Base-by-base conservation (phyloP, 371 early-diverging fungal species). In the Fennellomyces sp. region DNA sequence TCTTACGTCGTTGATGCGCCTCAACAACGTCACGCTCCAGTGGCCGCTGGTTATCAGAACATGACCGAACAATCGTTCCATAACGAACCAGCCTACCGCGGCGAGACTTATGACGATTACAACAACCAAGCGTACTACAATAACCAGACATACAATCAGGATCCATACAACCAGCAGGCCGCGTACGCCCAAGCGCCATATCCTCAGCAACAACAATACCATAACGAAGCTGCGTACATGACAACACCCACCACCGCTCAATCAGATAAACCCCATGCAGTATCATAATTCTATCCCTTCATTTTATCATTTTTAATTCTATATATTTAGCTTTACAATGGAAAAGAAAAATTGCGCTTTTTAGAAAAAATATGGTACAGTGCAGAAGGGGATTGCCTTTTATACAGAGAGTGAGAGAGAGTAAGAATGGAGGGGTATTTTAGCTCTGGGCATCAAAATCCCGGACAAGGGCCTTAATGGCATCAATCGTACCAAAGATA, bases 401-500 rank as follows among this genome's bases (percentile, higher is more conserved):
- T 36, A 36, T 36, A 36, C 36, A 36, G 11, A 11, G 36, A 36
- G 36, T 15, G 11, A 11, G 36, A n/a, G 10, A n/a, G n/a, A 11
- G n/a, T 36, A 36, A 11, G 36, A 36, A 36, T 8, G n/a, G 36
- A 36, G 36, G 36, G 36, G 10, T 36, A 45, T 23, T 3, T n/a
- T 26, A 6, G 3, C n/a, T 15, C n/a, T 41, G 54, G 13, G 35
- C 13, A 17, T 60, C 39, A 36, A 65, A 65, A 19, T 60, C 48
- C 3, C 6, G 3, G 47, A 56, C 54, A 23, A 65, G 51, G 2
- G 51, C 56, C 42, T 60, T 65, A 27, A 88, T 60, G 10, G 88
- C 78, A 62, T 88, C 87, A 27, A 75, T 77, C 7, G 88, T 85
- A 41, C 91, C 91, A 60, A 91, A 72, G 42, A 83, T 67, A 58